Base-by-base conservation (phyloP, 2,329 filamentous ascomycete species). In the Exophiala aquamarina region DNA sequence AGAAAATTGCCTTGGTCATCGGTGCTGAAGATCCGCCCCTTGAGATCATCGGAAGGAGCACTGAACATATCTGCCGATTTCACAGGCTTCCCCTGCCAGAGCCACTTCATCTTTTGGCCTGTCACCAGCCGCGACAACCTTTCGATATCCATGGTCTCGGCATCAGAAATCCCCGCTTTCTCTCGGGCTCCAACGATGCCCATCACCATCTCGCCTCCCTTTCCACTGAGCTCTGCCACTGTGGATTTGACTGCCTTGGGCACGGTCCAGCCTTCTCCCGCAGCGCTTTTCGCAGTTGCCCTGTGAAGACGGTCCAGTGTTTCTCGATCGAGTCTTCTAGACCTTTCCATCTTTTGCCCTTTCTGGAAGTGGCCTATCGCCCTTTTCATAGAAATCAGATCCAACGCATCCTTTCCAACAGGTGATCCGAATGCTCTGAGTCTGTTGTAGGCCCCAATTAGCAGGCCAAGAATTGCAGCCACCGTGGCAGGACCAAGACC, bases 171-270 rank as follows among this genome's bases (percentile, higher is more conserved):
- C 3, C 89, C 89, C 46, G 84, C 89, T 67, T 94, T 94, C 59
- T 95, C 90, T 38, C 86, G 83, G 19, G 87, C 83, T 31, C 84
- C 87, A 4, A 95, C 90, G 75, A 95, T 94, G n/a, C 89, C 91
- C 75, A 95, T 89, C 37, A 96, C 86, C 70, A 96, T 87, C 66
- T 96, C 92, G 38, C 91, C 91, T 43, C 92, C 86, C 65, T 96
- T 95, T 11, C 93, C 92, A 57, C 89, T 89, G 31, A 98, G 82
- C 67, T 96, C 93, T 14, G 87, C 90, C 37, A 97, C 87, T 0
- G 92, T 96, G 3, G 89, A 95, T 65, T 97, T 97, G 60, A 98
- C 89, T 14, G 92, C 91, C 61, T 89, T 86, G 41, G 90, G 88
- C n/a, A 94, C 88, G 13, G 86, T 87, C 89, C 92, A 96, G 2